Evolutionary conservation across 2,329 filamentous ascomycete genomes (phyloP).

Genomic region (Claviceps humidiphila): DNA sequence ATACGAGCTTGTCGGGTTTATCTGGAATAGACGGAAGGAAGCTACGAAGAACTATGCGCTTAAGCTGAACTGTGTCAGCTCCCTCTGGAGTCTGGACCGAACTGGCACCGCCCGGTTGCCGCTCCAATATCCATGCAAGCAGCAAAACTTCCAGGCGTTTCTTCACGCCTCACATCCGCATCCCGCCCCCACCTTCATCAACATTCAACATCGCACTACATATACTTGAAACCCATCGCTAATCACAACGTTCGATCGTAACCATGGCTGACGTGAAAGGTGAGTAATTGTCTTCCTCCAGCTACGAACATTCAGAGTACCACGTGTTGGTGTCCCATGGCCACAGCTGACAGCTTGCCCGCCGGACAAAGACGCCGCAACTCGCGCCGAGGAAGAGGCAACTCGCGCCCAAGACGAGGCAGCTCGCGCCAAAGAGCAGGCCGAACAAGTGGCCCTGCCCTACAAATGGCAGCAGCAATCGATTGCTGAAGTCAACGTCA

Average conservation of each 20-base stretch:
- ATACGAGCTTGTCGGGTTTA: background rate
- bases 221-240: background rate
- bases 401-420: conserved; percentile 44
- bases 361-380: conserved; percentile 40
- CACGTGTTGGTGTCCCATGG: no score
- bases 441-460: conserved; percentile 80
- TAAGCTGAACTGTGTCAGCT: background rate
- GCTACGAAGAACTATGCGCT: background rate
- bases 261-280: conserved; percentile 4
- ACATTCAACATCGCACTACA: background rate
- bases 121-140: background rate
- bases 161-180: background rate
- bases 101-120: background rate
- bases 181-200: background rate
- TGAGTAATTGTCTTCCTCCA: background rate
- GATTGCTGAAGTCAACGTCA: conserved; percentile 76
- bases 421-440: conserved; percentile 57
- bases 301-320: background rate
- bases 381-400: conserved; percentile 56
- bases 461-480: conserved; percentile 98
- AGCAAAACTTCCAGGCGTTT: background rate
- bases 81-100: background rate
- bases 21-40: background rate
- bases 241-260: background rate
- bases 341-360: conserved; percentile 1